These are phyloP conservation scores for Alternaria infectoria DNA, from an alignment of 2,329 filamentous ascomycete species.

Conservation along the genomic window DNA sequence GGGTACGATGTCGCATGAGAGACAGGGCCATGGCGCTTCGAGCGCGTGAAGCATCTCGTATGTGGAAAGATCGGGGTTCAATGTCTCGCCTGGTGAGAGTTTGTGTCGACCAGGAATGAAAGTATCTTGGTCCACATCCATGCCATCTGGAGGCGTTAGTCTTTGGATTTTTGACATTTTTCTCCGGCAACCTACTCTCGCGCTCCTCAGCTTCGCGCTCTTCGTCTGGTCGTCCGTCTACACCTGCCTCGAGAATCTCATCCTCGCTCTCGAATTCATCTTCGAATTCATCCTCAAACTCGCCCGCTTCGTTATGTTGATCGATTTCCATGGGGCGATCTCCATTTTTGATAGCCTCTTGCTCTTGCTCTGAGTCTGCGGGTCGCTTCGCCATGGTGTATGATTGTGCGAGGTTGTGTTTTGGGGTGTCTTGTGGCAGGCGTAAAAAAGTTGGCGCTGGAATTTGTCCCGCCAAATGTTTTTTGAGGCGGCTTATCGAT, in stretches of 20 bases:
- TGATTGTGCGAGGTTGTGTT: not conserved
- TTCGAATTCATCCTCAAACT: slow-evolving; percentile 96
- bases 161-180: slow-evolving; percentile 20
- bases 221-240: slow-evolving; percentile 89
- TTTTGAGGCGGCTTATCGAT: slow-evolving; percentile 24
- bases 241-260: slow-evolving; percentile 91
- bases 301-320: slow-evolving; percentile 57
- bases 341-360: slow-evolving; percentile 65
- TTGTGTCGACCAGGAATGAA: slow-evolving; percentile 96
- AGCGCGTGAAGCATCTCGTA: slow-evolving; percentile 98
- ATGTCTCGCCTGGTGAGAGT: slow-evolving; percentile 86
- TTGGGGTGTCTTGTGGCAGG: slow-evolving; percentile 4
- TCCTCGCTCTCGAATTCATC: slow-evolving; percentile 91
- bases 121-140: slow-evolving; percentile 92
- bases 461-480: slow-evolving; percentile 20
- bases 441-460: slow-evolving; percentile 6
- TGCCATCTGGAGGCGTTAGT: slow-evolving; percentile 63
- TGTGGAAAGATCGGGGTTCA: slow-evolving; percentile 89
- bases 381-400: slow-evolving; percentile 65
- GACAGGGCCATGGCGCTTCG: slow-evolving; percentile 93
- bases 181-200: slow-evolving; percentile 57
- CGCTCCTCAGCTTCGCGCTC: slow-evolving; percentile 91
- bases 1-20: slow-evolving; percentile 91
- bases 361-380: slow-evolving; percentile 59
- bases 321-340: slow-evolving; percentile 62